Evolutionary conservation across 805 yeast genomes (phyloP), one percentile per base, ranked within the genome.

Genomic region (Saccharomycopsis selenospora): DNA sequence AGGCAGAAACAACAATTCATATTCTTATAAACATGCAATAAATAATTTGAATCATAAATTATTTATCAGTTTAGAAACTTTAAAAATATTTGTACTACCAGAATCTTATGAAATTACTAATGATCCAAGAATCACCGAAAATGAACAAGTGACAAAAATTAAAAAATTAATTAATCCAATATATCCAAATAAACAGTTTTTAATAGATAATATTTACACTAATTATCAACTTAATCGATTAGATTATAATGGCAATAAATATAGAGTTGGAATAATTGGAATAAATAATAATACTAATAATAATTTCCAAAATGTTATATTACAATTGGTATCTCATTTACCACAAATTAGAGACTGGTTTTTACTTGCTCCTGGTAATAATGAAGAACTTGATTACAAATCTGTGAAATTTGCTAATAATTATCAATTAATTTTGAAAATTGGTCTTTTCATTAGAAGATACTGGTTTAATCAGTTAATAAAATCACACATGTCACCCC

Each of bases 11-110:
- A 66, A 63, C 49, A 61, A 73, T n/a, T 76, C 90, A 0, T 80
- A 80, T 20, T 89, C 90, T 0, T 82, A 78, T 57, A 59, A 67
- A 13, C 95, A 86, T 60, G 73, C 88, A 1, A 68, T 85, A 17
- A 72, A 79, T 49, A 75, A 70, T 42, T 18, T n/a, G 3, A 70
- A 73, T 55, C 90, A 82, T 58, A 85, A 78, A 59, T 72, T 83
- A 1, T 85, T 67, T 57, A 68, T 85, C 44, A 81, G 75, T 57
- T 66, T 85, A 47, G 58, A 61, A 11, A 74, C 72, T 1, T 59
- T 69, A 42, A 74, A 70, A 47, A 69, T 75, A 23, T 82, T 75
- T 56, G 61, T 74, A 3, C 62, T 85, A n/a, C 95, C 95, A 0
- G 88, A 82, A 46, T 72, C 73, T 54, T 67, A 68, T 38, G 75